Base-by-base conservation (phyloP, 1,139 yeast species). In the Geotrichum bryndzae region DNA sequence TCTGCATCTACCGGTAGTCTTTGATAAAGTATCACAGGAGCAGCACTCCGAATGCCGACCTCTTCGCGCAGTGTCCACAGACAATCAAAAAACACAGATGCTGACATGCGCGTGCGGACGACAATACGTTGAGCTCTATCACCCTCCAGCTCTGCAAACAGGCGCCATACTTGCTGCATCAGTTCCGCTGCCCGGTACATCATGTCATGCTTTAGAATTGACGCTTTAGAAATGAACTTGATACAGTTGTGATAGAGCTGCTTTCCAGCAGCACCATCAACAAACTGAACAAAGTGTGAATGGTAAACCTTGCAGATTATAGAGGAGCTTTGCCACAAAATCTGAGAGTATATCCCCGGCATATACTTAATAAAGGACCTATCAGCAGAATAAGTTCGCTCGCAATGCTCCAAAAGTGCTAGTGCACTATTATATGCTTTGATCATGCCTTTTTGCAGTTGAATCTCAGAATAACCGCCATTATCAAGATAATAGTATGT, bases 171-270 rank as follows among this genome's bases (percentile, higher is more conserved):
- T 70, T 90, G 91, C 68, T 88, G 83, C 94, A 94, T 90, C 63
- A 94, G 90, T 23, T 96, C 97, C 62, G 96, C 86, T 0, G 96
- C 89, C 66, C 98, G 81, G 73, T 89, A 89, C 0, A 97, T 91
- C 80, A 94, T 86, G 72, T 94, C 99, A 73, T 92, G 95, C 69
- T 89, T 90, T 68, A 90, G 78, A 51, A 92, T 87, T 0, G 97
- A 90, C 0, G 96, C 96, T 64, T 84, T 83, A 59, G 85, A 83
- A 1, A 94, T 85, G 56, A 89, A 76, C 18, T 29, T 52, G 22
- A 52, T 52, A 7, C 48, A 41, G 5, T 18, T 41, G n/a, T 52
- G 10, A n/a, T 52, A 31, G 7, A 51, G 50, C 23, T 35, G 27
- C 15, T 33, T 45, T 11, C 18, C 51, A 33, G 45, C 31, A 27